Evolutionary conservation across 441 rosid genomes (phyloP).

Genomic region (Jatropha podagrica): DNA sequence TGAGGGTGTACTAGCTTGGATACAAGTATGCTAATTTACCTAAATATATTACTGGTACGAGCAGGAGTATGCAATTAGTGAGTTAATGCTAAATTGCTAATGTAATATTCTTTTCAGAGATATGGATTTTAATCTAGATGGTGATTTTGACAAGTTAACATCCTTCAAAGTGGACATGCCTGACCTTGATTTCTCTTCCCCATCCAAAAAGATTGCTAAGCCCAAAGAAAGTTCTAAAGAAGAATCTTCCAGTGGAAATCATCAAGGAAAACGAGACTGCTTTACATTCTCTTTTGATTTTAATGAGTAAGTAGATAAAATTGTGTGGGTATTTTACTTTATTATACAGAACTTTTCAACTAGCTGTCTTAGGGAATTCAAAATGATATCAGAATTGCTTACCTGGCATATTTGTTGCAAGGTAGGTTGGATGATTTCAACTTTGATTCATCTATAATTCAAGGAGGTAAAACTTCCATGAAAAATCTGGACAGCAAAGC

Average conservation of each 20-base stretch:
- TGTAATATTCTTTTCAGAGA: constrained; percentile 49
- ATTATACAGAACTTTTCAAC: background rate
- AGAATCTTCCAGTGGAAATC: constrained; percentile 39
- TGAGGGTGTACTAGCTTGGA: constrained; percentile 2
- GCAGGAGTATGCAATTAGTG: background rate
- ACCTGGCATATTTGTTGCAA: constrained; percentile 19
- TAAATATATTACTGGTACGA: background rate
- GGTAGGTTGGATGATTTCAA: constrained; percentile 60
- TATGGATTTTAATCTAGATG: constrained; percentile 78
- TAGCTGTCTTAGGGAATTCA: background rate
- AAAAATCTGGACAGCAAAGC: constrained; percentile 35
- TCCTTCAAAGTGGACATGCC: constrained; percentile 83
- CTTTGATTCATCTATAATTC: constrained; percentile 38
- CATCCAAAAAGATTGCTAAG: constrained; percentile 49
- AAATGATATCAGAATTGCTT: constrained; percentile 23
- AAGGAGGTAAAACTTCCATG: constrained; percentile 33
- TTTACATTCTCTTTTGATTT: constrained; percentile 80
- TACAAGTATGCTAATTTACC: background rate
- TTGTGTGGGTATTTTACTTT: constrained; percentile 7
- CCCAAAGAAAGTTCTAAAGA: constrained; percentile 51
- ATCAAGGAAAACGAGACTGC: constrained; percentile 40
- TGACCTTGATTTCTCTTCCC: constrained; percentile 77
- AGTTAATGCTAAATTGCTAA: constrained; percentile 5
- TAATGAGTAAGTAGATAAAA: constrained; percentile 48
- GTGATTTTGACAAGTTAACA: constrained; percentile 67